These are phyloP conservation scores for Capsicum chinense DNA, from an alignment of 257 asterid species.

Conservation along the genomic window DNA sequence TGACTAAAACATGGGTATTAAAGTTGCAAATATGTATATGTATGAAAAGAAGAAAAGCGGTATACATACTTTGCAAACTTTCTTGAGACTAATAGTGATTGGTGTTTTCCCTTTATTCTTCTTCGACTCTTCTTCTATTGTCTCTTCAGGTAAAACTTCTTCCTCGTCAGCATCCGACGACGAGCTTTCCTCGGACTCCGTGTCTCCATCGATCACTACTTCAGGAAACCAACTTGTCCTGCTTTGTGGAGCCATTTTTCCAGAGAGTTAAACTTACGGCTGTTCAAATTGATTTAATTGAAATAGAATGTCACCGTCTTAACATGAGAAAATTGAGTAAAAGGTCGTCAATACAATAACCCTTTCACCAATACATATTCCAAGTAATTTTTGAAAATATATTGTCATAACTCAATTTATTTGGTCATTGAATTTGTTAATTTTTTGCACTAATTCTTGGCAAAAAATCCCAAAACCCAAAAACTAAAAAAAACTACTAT, in stretches of 20 bases:
- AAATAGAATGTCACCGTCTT: no score
- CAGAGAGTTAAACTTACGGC: background rate
- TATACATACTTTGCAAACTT: slow-evolving; percentile 90
- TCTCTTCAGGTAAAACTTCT: slow-evolving; percentile 40
- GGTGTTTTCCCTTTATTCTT: slow-evolving; percentile 51
- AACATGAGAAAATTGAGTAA: no score
- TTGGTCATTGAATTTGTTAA: no score
- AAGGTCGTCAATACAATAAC: no score
- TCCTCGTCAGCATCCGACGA: slow-evolving; percentile 50
- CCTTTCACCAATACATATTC: no score
- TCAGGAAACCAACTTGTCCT: slow-evolving; percentile 66
- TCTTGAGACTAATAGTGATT: slow-evolving; percentile 77
- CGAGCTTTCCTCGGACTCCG: slow-evolving; percentile 79
- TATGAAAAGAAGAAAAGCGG: background rate
- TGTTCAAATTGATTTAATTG: no score
- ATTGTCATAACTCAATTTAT: no score
- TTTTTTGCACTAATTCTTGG: no score
- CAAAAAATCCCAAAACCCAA: no score
- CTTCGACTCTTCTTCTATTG: slow-evolving; percentile 43
- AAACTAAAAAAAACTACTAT: no score
- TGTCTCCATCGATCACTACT: slow-evolving; percentile 69
- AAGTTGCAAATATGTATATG: background rate
- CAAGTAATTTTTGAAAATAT: no score
- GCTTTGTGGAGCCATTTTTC: slow-evolving; percentile 49
- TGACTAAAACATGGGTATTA: slow-evolving; percentile 30